Evolutionary conservation across 2,329 filamentous ascomycete species (phyloP).

Genomic region (Trichophyton schoenleinii): DNA sequence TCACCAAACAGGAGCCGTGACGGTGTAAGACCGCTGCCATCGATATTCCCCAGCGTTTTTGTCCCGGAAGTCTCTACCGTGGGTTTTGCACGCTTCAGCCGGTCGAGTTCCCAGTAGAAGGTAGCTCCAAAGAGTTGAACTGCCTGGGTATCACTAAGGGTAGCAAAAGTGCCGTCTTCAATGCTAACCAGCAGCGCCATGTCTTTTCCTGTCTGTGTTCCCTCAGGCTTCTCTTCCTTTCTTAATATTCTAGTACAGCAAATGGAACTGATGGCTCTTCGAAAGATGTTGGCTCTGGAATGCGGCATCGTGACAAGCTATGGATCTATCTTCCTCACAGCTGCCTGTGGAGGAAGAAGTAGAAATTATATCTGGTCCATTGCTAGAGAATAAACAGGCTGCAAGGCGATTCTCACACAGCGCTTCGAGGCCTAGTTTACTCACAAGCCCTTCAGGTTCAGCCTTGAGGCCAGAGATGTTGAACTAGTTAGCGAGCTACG

Average conservation of each 20-base stretch:
- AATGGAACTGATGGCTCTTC: not conserved
- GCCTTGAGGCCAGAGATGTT: not conserved
- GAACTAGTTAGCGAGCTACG: not conserved
- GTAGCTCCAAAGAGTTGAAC: not conserved
- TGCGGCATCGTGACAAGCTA: not conserved
- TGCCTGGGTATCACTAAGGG: not conserved
- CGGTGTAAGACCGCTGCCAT: constrained; percentile 6
- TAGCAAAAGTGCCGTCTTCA: not conserved
- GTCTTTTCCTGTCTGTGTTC: not conserved
- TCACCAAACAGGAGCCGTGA: constrained; percentile 21
- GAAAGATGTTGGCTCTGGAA: not conserved
- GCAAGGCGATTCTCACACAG: not conserved
- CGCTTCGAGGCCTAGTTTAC: not conserved
- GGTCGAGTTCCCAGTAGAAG: not conserved
- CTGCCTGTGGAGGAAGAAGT: not conserved
- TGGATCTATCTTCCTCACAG: not conserved
- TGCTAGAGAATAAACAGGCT: not conserved
- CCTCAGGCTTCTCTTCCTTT: not conserved
- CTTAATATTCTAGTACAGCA: not conserved
- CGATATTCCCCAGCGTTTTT: not conserved
- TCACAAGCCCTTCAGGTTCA: not conserved
- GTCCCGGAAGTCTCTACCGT: not conserved
- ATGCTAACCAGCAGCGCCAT: constrained; percentile 1
- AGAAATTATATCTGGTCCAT: not conserved
- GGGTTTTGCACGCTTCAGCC: not conserved